These are phyloP conservation scores for Trichoderma gamsii DNA, from an alignment of 495 filamentous ascomycete genomes.

Conservation along the genomic window DNA sequence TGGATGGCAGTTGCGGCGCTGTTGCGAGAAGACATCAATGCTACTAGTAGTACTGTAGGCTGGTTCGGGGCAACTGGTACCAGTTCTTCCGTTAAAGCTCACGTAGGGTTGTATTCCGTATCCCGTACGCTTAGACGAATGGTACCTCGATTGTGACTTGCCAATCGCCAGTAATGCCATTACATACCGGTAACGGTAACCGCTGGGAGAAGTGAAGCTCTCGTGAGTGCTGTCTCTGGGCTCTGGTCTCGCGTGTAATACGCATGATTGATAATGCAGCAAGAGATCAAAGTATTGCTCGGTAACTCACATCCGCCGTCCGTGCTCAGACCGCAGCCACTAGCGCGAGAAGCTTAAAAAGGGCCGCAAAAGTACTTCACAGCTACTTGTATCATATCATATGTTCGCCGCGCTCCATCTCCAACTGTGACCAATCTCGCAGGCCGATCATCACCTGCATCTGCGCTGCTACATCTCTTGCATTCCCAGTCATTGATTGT, in stretches of 20 bases:
- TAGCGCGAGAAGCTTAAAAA: background rate
- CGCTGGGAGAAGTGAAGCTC: too few relatives aligned
- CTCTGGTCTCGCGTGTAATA: too few relatives aligned
- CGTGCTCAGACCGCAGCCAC: background rate
- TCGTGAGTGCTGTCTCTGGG: too few relatives aligned
- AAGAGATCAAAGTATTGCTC: too few relatives aligned
- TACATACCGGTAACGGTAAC: too few relatives aligned
- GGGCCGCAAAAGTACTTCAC: background rate
- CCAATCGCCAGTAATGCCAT: background rate
- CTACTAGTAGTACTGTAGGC: too few relatives aligned
- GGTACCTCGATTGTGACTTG: background rate
- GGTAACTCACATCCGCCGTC: too few relatives aligned
- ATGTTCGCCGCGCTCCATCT: background rate
- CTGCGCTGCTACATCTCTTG: background rate
- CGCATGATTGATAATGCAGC: too few relatives aligned
- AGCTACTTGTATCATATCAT: background rate
- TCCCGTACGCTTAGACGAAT: background rate
- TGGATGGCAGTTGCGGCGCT: background rate
- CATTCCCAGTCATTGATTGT: background rate
- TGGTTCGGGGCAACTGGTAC: background rate
- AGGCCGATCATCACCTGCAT: slow-evolving; percentile 5
- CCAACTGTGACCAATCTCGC: background rate
- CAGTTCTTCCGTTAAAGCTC: background rate
- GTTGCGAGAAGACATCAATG: background rate
- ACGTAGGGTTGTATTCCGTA: background rate